Percentiles rank a stretch among this genome's conserved stretches.
phyloP scores from a whole-genome alignment of 2,329 filamentous ascomycete species.

The Epichloe uncinata region DNA sequence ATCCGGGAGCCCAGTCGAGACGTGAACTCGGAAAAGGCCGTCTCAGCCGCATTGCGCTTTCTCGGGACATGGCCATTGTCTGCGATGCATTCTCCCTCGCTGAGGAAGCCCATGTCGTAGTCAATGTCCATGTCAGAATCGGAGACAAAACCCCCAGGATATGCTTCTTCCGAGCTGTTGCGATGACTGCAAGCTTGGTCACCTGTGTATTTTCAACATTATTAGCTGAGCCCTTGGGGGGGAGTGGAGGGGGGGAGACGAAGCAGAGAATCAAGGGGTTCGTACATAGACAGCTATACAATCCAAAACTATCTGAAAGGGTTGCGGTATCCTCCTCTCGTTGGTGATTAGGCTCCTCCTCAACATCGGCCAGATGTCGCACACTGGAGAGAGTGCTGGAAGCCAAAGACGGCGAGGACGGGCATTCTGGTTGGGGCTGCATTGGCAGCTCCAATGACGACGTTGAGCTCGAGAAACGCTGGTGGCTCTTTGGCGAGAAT shows the following conservation, averaged over 20 bases:
- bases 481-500: conserved; percentile 50
- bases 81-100: conserved; percentile 43
- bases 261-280: neutral
- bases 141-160: conserved; percentile 23
- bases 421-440: conserved; percentile 11
- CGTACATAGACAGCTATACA: conserved; percentile 65
- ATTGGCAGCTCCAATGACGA: conserved; percentile 59
- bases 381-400: conserved; percentile 41
- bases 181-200: conserved; percentile 49
- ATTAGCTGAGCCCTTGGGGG: conserved; percentile 9
- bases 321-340: conserved; percentile 40
- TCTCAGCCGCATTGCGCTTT: conserved; percentile 44
- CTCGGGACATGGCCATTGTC: conserved; percentile 32
- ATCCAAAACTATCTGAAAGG: conserved; percentile 23
- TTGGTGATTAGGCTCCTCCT: conserved; percentile 70
- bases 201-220: conserved; percentile 29
- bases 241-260: too few species aligned
- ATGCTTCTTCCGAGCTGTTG: conserved; percentile 28
- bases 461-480: conserved; percentile 57
- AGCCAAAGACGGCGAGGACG: conserved; percentile 14
- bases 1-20: conserved; percentile 52
- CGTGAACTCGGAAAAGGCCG: conserved; percentile 47
- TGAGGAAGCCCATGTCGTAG: conserved; percentile 55
- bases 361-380: conserved; percentile 62
- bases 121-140: conserved; percentile 42